Percentiles rank a stretch among this genome's conserved stretches.
These are phyloP conservation scores for Talaromyces thailandensis DNA, from an alignment of 495 filamentous ascomycete species.

Conservation along the genomic window DNA sequence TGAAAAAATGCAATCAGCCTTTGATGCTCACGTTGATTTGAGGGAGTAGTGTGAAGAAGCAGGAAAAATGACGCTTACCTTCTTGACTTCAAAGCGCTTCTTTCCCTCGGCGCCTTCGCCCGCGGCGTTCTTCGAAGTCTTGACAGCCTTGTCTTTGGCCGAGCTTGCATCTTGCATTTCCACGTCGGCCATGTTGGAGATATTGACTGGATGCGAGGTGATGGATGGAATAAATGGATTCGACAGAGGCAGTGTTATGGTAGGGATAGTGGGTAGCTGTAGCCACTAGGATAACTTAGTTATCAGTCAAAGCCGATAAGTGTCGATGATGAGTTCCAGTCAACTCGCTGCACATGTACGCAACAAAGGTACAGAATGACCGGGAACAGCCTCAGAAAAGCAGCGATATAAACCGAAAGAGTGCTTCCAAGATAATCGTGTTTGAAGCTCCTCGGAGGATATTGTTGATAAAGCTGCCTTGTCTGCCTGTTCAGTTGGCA, in stretches of 20 bases:
- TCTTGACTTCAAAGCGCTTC: slow-evolving; percentile 97
- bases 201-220: neutral
- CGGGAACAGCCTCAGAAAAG: neutral
- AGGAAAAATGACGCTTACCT: slow-evolving; percentile 46
- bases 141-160: slow-evolving; percentile 31
- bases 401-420: neutral
- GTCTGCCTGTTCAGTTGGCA: neutral
- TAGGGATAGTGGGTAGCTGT: neutral
- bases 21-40: neutral
- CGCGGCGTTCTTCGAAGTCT: slow-evolving; percentile 45
- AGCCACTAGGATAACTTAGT: neutral
- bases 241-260: neutral
- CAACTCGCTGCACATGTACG: neutral
- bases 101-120: slow-evolving; percentile 59
- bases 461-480: neutral
- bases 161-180: slow-evolving; percentile 89
- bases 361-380: neutral
- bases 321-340: neutral
- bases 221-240: neutral
- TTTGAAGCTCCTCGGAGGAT: neutral
- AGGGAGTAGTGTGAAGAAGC: neutral
- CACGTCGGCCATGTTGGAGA: slow-evolving; percentile 73
- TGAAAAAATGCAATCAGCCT: slow-evolving; percentile 4
- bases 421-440: neutral
- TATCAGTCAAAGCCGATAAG: neutral